Evolutionary conservation across 2,329 filamentous ascomycete genomes (phyloP), one percentile per base, ranked within the genome.

Genomic region (Stagonosporopsis tanaceti): DNA sequence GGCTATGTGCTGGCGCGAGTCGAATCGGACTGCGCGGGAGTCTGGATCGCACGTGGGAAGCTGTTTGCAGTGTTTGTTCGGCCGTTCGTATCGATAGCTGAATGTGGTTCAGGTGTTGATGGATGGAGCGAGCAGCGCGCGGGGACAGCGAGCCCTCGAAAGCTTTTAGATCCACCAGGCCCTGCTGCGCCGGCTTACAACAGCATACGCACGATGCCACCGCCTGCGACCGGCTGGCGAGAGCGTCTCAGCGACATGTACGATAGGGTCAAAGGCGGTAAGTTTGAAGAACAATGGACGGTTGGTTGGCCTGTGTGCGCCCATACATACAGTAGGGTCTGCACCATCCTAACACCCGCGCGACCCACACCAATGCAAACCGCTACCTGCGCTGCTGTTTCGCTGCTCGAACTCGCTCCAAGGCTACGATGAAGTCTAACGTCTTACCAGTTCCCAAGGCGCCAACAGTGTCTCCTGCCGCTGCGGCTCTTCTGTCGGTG

Each of bases 401-500:
- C 64, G 51, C 63, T 44, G 48, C 44, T 53, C 54, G 34, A 48
- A 30, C 38, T 53, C 50, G 32, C 54, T 34, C 39, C 17, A 57
- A 47, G 48, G 48, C 39, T 41, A 50, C 24, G 34, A 65, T 63
- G 64, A 65, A 62, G 56, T 69, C 69, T 75, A 68, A 75, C 66
- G 45, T 71, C 60, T 66, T 60, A 59, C 52, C 72, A 77, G 74
- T 66, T 53, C 67, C 68, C 51, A 73, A 74, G 63, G 67, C 74
- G 65, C 74, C 76, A 32, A 69, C 66, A 55, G 69, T 77, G 50
- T 67, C 74, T 59, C 61, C 73, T 61, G 69, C 32, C 44, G 65
- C 70, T 58, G 75, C 75, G 55, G 76, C 72, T 51, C 64, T 72
- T 28, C 62, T 77, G 57, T 77, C 76, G 63, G 76, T 77, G 73